Conservation (phyloP, 306 rosid genomes). For the Glycine soja region DNA sequence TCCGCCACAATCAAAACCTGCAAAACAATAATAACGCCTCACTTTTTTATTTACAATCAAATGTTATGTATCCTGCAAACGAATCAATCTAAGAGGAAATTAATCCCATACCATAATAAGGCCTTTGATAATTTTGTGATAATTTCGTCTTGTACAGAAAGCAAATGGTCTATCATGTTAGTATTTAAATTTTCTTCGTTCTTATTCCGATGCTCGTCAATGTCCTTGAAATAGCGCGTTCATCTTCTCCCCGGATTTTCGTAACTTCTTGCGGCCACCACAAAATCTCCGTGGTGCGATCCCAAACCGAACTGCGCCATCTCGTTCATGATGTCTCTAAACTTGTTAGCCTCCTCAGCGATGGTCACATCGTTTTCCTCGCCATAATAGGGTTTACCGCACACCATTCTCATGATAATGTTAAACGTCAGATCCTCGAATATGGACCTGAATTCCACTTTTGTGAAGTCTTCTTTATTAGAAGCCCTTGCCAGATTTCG, state of each 20-base stretch:
- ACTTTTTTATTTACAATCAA: too few relatives aligned
- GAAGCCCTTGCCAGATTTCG: too few relatives aligned
- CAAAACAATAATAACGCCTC: background rate
- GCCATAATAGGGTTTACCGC: conserved; percentile 70
- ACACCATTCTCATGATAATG: conserved; percentile 41
- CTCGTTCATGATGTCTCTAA: conserved; percentile 55
- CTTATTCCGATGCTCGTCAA: conserved; percentile 56
- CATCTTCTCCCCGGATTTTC: conserved; percentile 37
- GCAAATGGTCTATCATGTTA: conserved; percentile 64
- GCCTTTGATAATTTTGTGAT: conserved; percentile 71
- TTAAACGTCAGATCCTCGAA: conserved; percentile 54
- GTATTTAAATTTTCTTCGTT: conserved; percentile 23
- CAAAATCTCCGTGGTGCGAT: conserved; percentile 47
- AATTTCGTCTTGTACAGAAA: conserved; percentile 54
- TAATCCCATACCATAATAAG: conserved; percentile 55
- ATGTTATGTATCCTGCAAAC: too few relatives aligned
- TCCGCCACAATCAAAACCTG: conserved; percentile 59
- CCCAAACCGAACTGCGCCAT: background rate
- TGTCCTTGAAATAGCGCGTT: conserved; percentile 62
- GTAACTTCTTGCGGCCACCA: conserved; percentile 47
- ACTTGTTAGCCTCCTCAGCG: conserved; percentile 54
- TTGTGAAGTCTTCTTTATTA: too few relatives aligned
- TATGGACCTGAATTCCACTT: too few relatives aligned
- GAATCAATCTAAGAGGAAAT: too few relatives aligned
- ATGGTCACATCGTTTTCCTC: conserved; percentile 44